A percentile compares a stretch with the other conserved stretches of the same genome.
phyloP scores from a whole-genome alignment of 2,329 filamentous ascomycete genomes.

The Fusarium pseudograminearum region DNA sequence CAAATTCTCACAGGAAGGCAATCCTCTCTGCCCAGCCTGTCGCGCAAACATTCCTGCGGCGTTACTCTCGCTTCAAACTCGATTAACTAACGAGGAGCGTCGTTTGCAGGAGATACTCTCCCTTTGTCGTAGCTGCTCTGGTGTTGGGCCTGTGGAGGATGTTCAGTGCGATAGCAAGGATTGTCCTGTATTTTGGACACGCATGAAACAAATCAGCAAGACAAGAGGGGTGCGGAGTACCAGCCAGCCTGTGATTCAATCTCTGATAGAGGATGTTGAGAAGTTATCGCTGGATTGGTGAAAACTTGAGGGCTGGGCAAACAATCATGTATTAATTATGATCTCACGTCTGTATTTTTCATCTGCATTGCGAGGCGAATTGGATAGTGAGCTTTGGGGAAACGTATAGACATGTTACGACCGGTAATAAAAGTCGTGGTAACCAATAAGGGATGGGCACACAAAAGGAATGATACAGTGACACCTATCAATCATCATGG shows the following conservation, averaged over 20 bases:
- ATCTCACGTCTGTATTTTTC: conserved; percentile 3
- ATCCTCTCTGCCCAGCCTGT: conserved; percentile 70
- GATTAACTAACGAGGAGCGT: conserved; percentile 72
- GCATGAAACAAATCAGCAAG: conserved; percentile 71
- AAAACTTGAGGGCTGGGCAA: conserved; percentile 8
- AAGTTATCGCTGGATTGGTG: conserved; percentile 53
- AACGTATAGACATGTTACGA: no score
- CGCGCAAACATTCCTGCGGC: conserved; percentile 66
- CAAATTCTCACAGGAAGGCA: conserved; percentile 48
- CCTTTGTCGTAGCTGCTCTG: conserved; percentile 85
- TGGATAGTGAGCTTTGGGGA: background rate
- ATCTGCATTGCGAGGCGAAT: conserved; percentile 18
- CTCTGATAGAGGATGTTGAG: conserved; percentile 48
- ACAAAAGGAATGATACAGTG: no score
- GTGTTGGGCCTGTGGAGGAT: conserved; percentile 77
- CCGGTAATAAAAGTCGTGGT: background rate
- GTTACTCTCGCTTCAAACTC: conserved; percentile 71
- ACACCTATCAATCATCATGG: no score
- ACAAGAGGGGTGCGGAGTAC: conserved; percentile 55
- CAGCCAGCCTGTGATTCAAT: conserved; percentile 51
- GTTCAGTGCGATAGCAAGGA: conserved; percentile 91
- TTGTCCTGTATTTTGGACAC: conserved; percentile 90
- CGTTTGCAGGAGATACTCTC: conserved; percentile 72
- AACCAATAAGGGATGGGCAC: no score
- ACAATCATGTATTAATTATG: conserved; percentile 1